These are phyloP conservation scores for Trifolium subterraneum DNA, from an alignment of 306 rosid species.

Conservation along the genomic window DNA sequence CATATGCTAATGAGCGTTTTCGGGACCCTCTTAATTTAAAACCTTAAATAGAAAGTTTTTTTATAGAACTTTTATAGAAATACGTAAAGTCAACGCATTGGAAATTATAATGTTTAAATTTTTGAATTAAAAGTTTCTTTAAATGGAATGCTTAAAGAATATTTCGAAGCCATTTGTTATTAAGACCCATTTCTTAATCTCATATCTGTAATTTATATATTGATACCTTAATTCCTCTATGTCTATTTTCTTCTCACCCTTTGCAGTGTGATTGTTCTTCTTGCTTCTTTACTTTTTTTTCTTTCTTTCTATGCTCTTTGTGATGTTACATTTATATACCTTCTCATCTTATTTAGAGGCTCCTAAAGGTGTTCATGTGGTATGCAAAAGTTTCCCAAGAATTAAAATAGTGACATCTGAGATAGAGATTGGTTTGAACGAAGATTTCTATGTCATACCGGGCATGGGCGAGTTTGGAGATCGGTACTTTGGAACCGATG, in stretches of 20 bases:
- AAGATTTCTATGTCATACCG: conserved; percentile 87
- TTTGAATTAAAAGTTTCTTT: too few relatives aligned
- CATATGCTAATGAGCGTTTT: too few relatives aligned
- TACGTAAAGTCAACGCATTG: too few relatives aligned
- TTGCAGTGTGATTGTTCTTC: too few relatives aligned
- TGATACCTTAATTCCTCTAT: neutral
- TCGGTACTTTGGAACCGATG: conserved; percentile 96
- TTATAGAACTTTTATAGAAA: too few relatives aligned
- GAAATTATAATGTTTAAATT: too few relatives aligned
- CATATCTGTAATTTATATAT: conserved; percentile 91
- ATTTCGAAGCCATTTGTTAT: too few relatives aligned
- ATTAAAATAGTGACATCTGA: conserved; percentile 98
- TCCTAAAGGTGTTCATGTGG: conserved; percentile 92
- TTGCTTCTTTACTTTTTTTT: too few relatives aligned
- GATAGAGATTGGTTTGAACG: conserved; percentile 85
- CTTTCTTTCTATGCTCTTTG: conserved; percentile 10
- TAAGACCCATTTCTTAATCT: conserved; percentile 97
- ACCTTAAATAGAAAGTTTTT: too few relatives aligned
- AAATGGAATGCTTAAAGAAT: too few relatives aligned
- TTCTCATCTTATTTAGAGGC: conserved; percentile 63
- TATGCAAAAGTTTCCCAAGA: conserved; percentile 90
- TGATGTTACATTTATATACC: neutral
- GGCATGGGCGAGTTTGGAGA: conserved; percentile 99
- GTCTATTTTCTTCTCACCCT: too few relatives aligned
- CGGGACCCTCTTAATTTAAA: too few relatives aligned